A percentile compares a stretch with the other conserved stretches of the same genome.
phyloP scores from a whole-genome alignment of 2,329 filamentous ascomycete genomes.

The Exophiala dermatitidis region DNA sequence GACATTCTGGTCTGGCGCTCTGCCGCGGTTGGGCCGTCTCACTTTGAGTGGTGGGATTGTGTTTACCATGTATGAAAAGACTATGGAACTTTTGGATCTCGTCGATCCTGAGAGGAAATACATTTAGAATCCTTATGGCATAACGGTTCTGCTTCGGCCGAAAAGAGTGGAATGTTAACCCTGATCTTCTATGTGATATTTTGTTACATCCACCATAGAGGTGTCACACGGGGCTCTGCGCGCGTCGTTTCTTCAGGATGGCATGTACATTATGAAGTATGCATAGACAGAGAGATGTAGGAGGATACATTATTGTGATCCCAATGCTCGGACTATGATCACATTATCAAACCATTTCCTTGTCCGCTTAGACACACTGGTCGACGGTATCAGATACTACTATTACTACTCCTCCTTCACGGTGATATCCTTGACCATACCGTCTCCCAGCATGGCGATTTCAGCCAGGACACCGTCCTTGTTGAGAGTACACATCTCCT shows the following conservation, averaged over 20 bases:
- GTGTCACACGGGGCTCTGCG: too few relatives aligned
- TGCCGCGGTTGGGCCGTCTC: conserved; percentile 75
- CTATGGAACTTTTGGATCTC: conserved; percentile 75
- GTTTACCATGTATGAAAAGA: conserved; percentile 97
- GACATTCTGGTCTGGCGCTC: conserved; percentile 88
- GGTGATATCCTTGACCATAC: conserved; percentile 22
- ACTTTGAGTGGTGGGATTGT: conserved; percentile 94
- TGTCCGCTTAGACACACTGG: neutral
- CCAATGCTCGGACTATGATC: too few relatives aligned
- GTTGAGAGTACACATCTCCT: conserved; percentile 56
- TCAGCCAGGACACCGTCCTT: conserved; percentile 61
- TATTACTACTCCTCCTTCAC: conserved; percentile 7
- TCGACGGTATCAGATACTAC: neutral
- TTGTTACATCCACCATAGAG: too few relatives aligned
- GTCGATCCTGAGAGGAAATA: conserved; percentile 79
- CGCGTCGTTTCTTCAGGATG: too few relatives aligned
- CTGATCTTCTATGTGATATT: too few relatives aligned
- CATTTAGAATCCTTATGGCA: conserved; percentile 46
- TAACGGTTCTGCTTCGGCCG: too few relatives aligned
- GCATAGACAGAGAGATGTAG: too few relatives aligned
- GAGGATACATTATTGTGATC: too few relatives aligned
- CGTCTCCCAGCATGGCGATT: conserved; percentile 53
- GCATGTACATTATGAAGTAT: too few relatives aligned
- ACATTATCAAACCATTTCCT: neutral
- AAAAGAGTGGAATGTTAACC: too few relatives aligned